Evolutionary conservation across 1,284 basidiomycete species (phyloP), one percentile per base, ranked within the genome.

Genomic region (Mycena sp.): DNA sequence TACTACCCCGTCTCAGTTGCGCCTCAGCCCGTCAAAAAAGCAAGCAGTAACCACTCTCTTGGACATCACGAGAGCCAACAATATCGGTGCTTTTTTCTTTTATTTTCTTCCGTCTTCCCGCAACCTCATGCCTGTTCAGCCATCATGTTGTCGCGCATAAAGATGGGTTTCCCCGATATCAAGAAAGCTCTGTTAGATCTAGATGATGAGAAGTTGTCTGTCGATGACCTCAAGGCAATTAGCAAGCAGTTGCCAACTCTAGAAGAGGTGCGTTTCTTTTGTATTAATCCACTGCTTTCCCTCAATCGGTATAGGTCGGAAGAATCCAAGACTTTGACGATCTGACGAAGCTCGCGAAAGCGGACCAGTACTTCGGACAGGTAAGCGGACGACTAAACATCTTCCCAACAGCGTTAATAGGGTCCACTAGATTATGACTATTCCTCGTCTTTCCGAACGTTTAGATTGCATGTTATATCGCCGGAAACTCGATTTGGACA

Each of bases 391-490:
- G 19, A 38, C 63, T 16, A 40, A 21, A 9, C 30, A 19, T 17
- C 9, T 19, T 49, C 28, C 12, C 38, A 41, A 16, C 12, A 10
- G 21, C 32, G 26, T 3, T 56, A 21, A 41, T 40, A n/a, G 29
- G 28, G 28, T 17, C 6, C 28, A 67, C 3, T 67, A 95, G 89
- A 91, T 97, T 65, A 90, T 91, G 77, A 80, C 79, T 3, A 90
- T 97, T 46, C 93, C 94, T 1, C 82, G 93, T 23, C 82, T 97
- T 6, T 72, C 85, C 4, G 85, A 91, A 67, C 85, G 95, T 3
- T 75, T 96, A 32, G 87, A 89, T 6, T 91, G 89, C 70, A 95
- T 96, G 90, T 74, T 95, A 16, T 96, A 92, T 76, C 87, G 93
- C 23, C 84, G 88, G 23, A 90, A 88, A 66, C 84, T 97, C 23